A percentile compares a stretch with the other conserved stretches of the same genome.
These are phyloP conservation scores for Lasiosphaeris hirsuta DNA, from an alignment of 495 filamentous ascomycete genomes.

Conservation along the genomic window DNA sequence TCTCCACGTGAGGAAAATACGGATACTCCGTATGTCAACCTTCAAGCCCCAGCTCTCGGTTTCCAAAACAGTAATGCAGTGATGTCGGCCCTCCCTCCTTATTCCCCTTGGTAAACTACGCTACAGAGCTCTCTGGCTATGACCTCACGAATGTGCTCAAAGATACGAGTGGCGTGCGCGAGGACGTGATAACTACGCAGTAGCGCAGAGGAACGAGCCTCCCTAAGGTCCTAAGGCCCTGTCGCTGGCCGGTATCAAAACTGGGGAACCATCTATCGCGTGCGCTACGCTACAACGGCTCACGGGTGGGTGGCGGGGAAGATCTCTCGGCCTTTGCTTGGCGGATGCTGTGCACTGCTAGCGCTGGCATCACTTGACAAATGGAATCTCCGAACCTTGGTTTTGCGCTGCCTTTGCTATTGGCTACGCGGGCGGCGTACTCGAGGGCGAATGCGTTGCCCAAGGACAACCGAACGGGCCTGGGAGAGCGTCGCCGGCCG, in stretches of 20 bases:
- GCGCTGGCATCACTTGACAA: constrained; percentile 13
- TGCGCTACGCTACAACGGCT: constrained; percentile 2
- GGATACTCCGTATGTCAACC: too few relatives aligned
- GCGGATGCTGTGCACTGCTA: background rate
- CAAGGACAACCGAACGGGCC: background rate
- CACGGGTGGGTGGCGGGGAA: constrained; percentile 14
- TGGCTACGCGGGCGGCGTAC: constrained; percentile 7
- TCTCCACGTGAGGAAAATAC: background rate
- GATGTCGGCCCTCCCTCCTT: too few relatives aligned
- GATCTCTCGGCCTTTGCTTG: constrained; percentile 19
- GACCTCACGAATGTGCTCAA: too few relatives aligned
- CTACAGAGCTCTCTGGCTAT: too few relatives aligned
- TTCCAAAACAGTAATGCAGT: too few relatives aligned
- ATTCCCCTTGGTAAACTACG: too few relatives aligned
- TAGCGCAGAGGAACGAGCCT: too few relatives aligned
- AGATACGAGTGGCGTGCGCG: too few relatives aligned
- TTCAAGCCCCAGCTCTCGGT: too few relatives aligned
- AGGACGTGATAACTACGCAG: too few relatives aligned
- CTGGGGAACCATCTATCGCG: constrained; percentile 1
- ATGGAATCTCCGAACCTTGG: constrained; percentile 15
- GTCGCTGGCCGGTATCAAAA: too few relatives aligned
- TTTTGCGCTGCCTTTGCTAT: constrained; percentile 2
- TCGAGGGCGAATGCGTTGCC: background rate
- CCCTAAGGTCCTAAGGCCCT: too few relatives aligned
- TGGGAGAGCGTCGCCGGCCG: background rate